Evolutionary conservation across 805 yeast genomes (phyloP), one percentile per base, ranked within the genome.

Genomic region (Candida easanensis): DNA sequence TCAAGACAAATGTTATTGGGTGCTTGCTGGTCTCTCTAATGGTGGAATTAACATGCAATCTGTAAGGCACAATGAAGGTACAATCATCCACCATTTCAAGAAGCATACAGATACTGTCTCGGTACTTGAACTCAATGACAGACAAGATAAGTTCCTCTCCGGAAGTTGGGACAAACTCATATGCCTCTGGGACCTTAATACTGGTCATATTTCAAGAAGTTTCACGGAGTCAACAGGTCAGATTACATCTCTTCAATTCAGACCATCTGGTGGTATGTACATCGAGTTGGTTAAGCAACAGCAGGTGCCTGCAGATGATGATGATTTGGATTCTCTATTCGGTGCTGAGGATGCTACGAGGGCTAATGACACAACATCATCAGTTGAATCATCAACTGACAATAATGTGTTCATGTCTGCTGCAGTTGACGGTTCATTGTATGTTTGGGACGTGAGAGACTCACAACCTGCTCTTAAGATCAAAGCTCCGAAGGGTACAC

Each of bases 111-210:
- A 80, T 42, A 79, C 96, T 0, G 88, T 93, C 0, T 84, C 95
- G 16, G 82, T 80, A 15, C 62, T 91, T 32, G 68, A 70, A 42
- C 68, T 93, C 43, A 85, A 81, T 57, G 66, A 71, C 26, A 65
- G 65, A 7, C 91, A 91, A 54, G 74, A 74, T 35, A 64, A 68
- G 35, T 82, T 89, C 37, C 53, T 91, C 16, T 82, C 93, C 39
- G 97, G 96, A 0, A 76, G 88, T 15, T 93, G 98, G 99, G 99
- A 93, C 66, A 84, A 79, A 62, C 69, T 76, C 17, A 74, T 91
- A 1, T 62, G 80, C 6, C 78, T 82, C 50, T 91, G 97, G 96
- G 99, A 93, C 63, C 69, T 93, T 46, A 75, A 87, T 51, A 76
- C 84, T 0, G 97, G 97, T 1, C 62, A 68, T 15, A 60, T 70